phyloP scores from a whole-genome alignment of 176 grass and related monocot genomes.

The Microstegium vimineum region DNA sequence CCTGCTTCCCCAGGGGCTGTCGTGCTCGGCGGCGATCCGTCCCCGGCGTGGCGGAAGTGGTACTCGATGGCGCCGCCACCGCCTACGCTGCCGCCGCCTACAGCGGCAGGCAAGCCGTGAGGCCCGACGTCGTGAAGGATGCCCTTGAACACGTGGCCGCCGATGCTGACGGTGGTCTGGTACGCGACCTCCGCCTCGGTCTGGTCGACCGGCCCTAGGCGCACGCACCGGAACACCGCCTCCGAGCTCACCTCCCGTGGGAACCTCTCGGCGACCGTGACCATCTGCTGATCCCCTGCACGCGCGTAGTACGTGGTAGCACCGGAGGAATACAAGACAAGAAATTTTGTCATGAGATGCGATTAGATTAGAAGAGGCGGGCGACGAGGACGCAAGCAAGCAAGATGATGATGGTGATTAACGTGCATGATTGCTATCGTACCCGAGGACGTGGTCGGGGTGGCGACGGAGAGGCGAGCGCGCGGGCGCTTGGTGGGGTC shows the following conservation, averaged over 20 bases:
- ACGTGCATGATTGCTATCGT: neutral
- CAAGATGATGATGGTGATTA: neutral
- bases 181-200: slow-evolving; percentile 79
- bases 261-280: slow-evolving; percentile 49
- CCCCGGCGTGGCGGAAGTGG: slow-evolving; percentile 48
- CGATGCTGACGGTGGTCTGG: slow-evolving; percentile 78
- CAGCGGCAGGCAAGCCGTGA: neutral
- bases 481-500: slow-evolving; percentile 46
- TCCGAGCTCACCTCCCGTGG: slow-evolving; percentile 81
- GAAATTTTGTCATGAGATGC: neutral
- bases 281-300: slow-evolving; percentile 51
- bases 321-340: neutral
- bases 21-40: slow-evolving; percentile 41
- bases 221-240: slow-evolving; percentile 85
- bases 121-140: slow-evolving; percentile 85
- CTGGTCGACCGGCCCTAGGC: slow-evolving; percentile 64
- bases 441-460: slow-evolving; percentile 60
- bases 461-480: slow-evolving; percentile 19
- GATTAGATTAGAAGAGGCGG: neutral
- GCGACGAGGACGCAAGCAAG: neutral
- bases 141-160: slow-evolving; percentile 91
- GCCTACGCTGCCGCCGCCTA: neutral
- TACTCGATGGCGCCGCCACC: slow-evolving; percentile 18
- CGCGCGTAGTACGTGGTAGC: neutral
- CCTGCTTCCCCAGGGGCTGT: slow-evolving; percentile 29